Evolutionary conservation across 2,329 filamentous ascomycete species (phyloP), one percentile per base, ranked within the genome.

Genomic region (Neoscytalidium dimidiatum): DNA sequence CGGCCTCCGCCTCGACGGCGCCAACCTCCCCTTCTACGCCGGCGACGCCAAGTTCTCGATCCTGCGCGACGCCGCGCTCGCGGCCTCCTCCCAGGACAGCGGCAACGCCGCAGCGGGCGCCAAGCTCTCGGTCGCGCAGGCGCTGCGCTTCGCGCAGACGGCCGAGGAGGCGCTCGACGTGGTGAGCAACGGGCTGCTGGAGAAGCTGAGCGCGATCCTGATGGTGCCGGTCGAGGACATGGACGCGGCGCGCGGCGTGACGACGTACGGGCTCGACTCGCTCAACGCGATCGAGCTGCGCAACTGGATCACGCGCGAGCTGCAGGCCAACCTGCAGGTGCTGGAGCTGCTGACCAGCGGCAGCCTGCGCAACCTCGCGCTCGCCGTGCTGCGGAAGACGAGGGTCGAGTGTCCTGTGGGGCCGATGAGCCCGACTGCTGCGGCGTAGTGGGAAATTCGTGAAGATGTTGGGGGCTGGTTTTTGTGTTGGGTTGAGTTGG

Each of bases 241-340:
- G 41, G 65, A 67, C 26, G 26, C 64, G 0, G n/a, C 4, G 0
- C 41, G 65, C 6, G 38, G 66, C 2, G 38, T 73, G 43, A 65
- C 66, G 13, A 41, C 62, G 35, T 67, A 69, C 7, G 72, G 72
- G 4, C 67, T 74, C 2, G 72, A 74, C 46, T 73, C 71, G 4
- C 63, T 73, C 4, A 67, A 72, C 6, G 70, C 71, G 13, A 67
- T 73, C 3, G 71, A 73, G 62, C 52, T 74, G 53, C 64, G 71
- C 1, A 72, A 70, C 41, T 72, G 70, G 70, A 69, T 71, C 52
- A 29, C 68, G 1, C 67, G 69, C 11, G 56, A 69, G 17, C 21
- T 72, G n/a, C 17, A 65, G 17, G 62, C 67, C 11, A 66, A 69
- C n/a, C 49, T 72, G 9, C 68, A 69, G 9, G 67, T 71, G 0